These are phyloP conservation scores for Penicillium sp. DNA, from an alignment of 2,329 filamentous ascomycete genomes.

Conservation along the genomic window DNA sequence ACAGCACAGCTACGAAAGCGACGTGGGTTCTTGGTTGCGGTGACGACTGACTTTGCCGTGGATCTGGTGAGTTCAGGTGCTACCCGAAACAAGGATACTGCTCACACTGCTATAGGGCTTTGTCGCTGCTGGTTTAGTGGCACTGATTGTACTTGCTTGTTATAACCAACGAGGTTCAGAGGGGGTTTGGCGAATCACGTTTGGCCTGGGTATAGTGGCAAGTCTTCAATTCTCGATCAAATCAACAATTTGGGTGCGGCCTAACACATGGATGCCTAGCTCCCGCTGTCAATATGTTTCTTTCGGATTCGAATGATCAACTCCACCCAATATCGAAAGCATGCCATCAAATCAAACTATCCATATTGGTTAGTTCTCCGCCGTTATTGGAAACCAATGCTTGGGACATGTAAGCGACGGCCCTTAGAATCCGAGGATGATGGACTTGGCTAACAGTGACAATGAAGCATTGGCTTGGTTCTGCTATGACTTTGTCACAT, in stretches of 20 bases:
- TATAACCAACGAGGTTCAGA: conserved; percentile 21
- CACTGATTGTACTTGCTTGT: conserved; percentile 27
- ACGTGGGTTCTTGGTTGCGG: conserved; percentile 28
- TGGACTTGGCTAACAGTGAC: neutral
- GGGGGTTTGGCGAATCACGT: conserved; percentile 52
- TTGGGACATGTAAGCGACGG: conserved; percentile 42
- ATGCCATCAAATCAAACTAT: conserved; percentile 47
- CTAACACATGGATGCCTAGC: conserved; percentile 15
- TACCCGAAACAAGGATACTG: neutral
- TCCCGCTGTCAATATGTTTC: conserved; percentile 54
- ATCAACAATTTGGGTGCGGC: too few species aligned
- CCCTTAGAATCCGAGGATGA: too few species aligned
- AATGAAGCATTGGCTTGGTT: conserved; percentile 50
- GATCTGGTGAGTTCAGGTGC: conserved; percentile 17
- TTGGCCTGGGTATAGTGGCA: conserved; percentile 51
- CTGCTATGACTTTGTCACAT: conserved; percentile 56
- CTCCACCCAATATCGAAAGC: conserved; percentile 52
- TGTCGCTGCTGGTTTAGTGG: conserved; percentile 24
- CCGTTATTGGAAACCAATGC: conserved; percentile 51
- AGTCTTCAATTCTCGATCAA: neutral
- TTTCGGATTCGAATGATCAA: conserved; percentile 56
- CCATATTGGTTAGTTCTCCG: conserved; percentile 53
- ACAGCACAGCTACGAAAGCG: conserved; percentile 19
- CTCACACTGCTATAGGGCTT: conserved; percentile 21
- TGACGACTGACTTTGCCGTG: conserved; percentile 28